Conservation (phyloP, 1,284 basidiomycete species). For the Microbotryum violaceum region DNA sequence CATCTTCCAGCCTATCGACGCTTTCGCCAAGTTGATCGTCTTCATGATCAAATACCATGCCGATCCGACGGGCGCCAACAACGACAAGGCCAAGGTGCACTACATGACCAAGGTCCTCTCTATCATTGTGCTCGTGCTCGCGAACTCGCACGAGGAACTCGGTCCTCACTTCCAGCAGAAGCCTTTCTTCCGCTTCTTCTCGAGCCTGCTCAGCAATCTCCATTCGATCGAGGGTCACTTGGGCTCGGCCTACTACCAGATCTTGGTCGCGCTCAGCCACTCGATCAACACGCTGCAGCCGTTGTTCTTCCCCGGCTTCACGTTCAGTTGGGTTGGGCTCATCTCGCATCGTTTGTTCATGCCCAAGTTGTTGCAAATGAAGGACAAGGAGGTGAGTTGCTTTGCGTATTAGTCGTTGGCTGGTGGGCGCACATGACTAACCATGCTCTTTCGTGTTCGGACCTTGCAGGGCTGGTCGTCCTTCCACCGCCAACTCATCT, state of each 20-base stretch:
- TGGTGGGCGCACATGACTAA: background rate
- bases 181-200: constrained; percentile 98
- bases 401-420: background rate
- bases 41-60: constrained; percentile 99
- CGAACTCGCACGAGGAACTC: constrained; percentile 90
- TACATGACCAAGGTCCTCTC: constrained; percentile 97
- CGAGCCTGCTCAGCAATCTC: constrained; percentile 86
- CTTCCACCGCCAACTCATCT: constrained; percentile 88
- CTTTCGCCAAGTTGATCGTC: constrained; percentile 87
- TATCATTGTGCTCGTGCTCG: constrained; percentile 91
- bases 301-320: constrained; percentile 92
- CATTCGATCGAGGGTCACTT: constrained; percentile 74
- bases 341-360: constrained; percentile 95
- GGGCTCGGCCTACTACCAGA: constrained; percentile 74
- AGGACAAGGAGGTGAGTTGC: constrained; percentile 63
- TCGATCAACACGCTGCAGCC: constrained; percentile 95
- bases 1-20: constrained; percentile 83
- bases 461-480: constrained; percentile 72
- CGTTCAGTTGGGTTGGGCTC: constrained; percentile 95
- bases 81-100: constrained; percentile 88
- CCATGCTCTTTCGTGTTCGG: constrained; percentile 1
- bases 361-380: constrained; percentile 80
- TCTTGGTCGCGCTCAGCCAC: constrained; percentile 85
- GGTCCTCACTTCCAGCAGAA: constrained; percentile 89
- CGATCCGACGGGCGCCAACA: constrained; percentile 73